Conservation (phyloP, 345 rosid genomes). For the Toxicodendron radicans region DNA sequence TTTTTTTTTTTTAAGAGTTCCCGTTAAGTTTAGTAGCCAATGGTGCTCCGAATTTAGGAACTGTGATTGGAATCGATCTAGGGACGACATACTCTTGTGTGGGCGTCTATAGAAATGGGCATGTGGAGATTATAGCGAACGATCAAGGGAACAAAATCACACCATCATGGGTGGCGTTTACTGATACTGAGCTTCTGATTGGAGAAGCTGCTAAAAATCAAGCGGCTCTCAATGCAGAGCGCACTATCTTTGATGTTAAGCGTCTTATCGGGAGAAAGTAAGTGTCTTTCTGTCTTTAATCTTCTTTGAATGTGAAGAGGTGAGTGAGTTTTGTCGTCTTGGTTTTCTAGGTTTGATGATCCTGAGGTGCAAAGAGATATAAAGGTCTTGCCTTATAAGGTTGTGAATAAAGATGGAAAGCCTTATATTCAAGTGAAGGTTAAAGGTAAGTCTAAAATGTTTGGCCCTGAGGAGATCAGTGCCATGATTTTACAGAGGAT, state of each 20-base stretch:
- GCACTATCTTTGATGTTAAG: constrained; percentile 33
- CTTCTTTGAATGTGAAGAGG: too few relatives aligned
- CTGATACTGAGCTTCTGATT: constrained; percentile 25
- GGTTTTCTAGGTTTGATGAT: background rate
- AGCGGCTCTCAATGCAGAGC: constrained; percentile 23
- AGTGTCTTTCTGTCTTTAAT: background rate
- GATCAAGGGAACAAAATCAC: constrained; percentile 34
- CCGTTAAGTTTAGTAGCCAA: constrained; percentile 27
- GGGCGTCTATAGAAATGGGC: constrained; percentile 25
- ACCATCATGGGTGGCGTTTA: constrained; percentile 34
- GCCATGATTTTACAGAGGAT: constrained; percentile 27
- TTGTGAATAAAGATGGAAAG: background rate
- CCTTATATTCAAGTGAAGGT: background rate
- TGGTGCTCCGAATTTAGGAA: constrained; percentile 20
- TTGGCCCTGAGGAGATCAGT: constrained; percentile 36
- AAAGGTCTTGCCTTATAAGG: background rate
- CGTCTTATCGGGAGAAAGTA: constrained; percentile 35
- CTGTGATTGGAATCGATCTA: constrained; percentile 15
- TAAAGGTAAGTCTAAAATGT: constrained; percentile 27
- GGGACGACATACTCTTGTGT: constrained; percentile 30
- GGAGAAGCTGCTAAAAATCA: constrained; percentile 34
- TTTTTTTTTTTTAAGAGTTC: constrained; percentile 25
- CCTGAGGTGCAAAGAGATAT: background rate
- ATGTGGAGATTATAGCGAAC: constrained; percentile 32
- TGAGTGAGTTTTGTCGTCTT: background rate